Percentiles rank a stretch among this genome's conserved stretches.
These are phyloP conservation scores for Sporisorium graminicola DNA, from an alignment of 1,284 basidiomycete species.

Conservation along the genomic window DNA sequence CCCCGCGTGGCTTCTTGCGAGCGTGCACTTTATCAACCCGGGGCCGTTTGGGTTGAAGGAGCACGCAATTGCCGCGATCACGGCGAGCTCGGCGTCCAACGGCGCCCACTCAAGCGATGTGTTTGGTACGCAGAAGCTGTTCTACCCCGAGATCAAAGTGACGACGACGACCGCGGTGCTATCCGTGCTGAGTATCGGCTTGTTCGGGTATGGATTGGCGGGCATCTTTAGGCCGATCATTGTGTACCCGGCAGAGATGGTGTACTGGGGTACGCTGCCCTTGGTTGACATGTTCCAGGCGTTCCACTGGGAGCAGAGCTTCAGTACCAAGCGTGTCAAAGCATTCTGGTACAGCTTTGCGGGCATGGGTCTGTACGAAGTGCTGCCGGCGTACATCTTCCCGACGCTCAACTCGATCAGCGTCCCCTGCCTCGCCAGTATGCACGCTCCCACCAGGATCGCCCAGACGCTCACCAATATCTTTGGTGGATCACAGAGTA, in stretches of 20 bases:
- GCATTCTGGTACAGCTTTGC: conserved; percentile 75
- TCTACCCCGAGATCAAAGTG: conserved; percentile 31
- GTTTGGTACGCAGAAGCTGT: conserved; percentile 46
- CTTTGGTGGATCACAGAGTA: conserved; percentile 61
- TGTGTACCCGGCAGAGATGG: conserved; percentile 68
- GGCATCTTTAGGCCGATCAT: conserved; percentile 37
- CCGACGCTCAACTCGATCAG: conserved; percentile 65
- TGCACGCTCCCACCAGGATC: conserved; percentile 71
- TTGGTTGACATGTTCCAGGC: conserved; percentile 61
- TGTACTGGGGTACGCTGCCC: conserved; percentile 63
- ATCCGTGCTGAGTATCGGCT: conserved; percentile 77
- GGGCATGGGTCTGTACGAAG: conserved; percentile 35
- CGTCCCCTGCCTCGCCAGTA: conserved; percentile 72
- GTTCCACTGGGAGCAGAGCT: conserved; percentile 69
- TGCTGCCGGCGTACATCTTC: conserved; percentile 73
- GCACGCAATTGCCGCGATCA: conserved; percentile 77
- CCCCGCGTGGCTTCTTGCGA: conserved; percentile 69
- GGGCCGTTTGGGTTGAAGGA: conserved; percentile 75
- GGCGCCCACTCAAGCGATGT: conserved; percentile 22
- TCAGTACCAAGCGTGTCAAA: conserved; percentile 73
- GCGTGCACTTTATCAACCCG: conserved; percentile 75
- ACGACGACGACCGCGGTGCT: conserved; percentile 74
- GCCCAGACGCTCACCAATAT: conserved; percentile 57
- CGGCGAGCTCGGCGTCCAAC: conserved; percentile 73
- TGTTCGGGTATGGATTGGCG: conserved; percentile 78